A percentile compares a stretch with the other conserved stretches of the same genome.
phyloP scores from a whole-genome alignment of 139 green algal genomes.

The Coccomyxa sp. region DNA sequence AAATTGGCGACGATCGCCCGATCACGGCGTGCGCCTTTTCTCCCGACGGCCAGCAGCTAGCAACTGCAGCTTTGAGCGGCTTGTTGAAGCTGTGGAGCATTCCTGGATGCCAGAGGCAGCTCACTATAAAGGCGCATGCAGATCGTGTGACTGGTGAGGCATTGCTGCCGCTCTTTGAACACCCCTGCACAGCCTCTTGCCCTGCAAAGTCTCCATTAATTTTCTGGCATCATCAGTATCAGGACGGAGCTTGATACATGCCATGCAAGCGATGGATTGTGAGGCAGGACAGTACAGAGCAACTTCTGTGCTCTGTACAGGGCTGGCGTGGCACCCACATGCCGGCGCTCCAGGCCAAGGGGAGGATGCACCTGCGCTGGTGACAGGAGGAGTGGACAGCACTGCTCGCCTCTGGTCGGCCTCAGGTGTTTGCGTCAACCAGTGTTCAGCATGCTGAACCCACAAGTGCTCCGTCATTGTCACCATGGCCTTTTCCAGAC shows the following conservation, averaged over 20 bases:
- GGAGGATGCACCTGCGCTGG: constrained; percentile 19
- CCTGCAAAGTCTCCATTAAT: background rate
- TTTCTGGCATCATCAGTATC: no score
- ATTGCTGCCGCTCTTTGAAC: background rate
- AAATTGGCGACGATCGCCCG: constrained; percentile 87
- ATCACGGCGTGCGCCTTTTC: constrained; percentile 72
- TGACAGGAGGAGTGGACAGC: constrained; percentile 67
- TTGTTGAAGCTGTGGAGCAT: constrained; percentile 67
- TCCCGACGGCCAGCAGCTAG: constrained; percentile 55
- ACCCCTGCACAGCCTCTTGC: background rate
- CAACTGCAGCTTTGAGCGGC: constrained; percentile 74
- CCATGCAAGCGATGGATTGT: no score
- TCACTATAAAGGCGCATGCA: constrained; percentile 54
- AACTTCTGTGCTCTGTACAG: constrained; percentile 15
- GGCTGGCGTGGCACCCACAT: constrained; percentile 81
- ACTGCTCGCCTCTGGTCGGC: constrained; percentile 48
- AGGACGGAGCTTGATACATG: no score
- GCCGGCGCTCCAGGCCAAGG: constrained; percentile 5
- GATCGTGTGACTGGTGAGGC: constrained; percentile 68
- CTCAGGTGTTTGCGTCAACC: constrained; percentile 45
- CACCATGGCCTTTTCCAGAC: no score
- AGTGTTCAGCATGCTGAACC: no score
- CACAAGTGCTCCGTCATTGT: no score
- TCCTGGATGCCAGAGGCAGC: constrained; percentile 29
- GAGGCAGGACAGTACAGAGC: background rate